Percentiles rank a stretch among this genome's conserved stretches.
phyloP scores from a whole-genome alignment of 805 yeast genomes.

The Schwanniomyces sp. region DNA sequence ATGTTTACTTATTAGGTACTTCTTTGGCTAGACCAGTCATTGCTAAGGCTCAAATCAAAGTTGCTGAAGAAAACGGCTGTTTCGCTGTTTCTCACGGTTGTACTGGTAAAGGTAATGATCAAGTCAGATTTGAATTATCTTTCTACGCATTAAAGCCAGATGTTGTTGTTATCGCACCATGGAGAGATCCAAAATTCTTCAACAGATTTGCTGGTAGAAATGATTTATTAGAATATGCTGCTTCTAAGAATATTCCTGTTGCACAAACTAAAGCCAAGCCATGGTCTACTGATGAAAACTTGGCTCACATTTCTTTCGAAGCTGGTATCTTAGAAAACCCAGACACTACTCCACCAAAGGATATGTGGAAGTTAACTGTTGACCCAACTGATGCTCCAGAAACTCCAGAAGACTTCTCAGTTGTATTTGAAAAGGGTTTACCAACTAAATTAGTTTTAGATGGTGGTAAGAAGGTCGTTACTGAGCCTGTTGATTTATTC shows the following conservation, averaged over 20 bases:
- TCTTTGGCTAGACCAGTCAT: constrained; percentile 98
- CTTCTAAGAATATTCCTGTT: constrained; percentile 87
- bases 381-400: constrained; percentile 97
- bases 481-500: constrained; percentile 91
- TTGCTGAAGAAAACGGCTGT: constrained; percentile 96
- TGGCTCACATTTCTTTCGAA: constrained; percentile 98
- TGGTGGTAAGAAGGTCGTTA: constrained; percentile 56
- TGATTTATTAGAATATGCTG: constrained; percentile 92
- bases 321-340: constrained; percentile 99
- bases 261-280: constrained; percentile 98
- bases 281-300: constrained; percentile 99
- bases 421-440: constrained; percentile 81
- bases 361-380: constrained; percentile 98
- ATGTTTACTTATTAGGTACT: constrained; percentile 94
- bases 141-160: constrained; percentile 98
- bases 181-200: constrained; percentile 97
- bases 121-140: constrained; percentile 95
- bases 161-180: constrained; percentile 95
- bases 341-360: constrained; percentile 98
- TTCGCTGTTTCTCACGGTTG: constrained; percentile 99
- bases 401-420: constrained; percentile 82
- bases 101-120: constrained; percentile 99
- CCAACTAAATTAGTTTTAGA: constrained; percentile 80
- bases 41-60: constrained; percentile 96
- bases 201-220: constrained; percentile 97